Evolutionary conservation across 1,139 yeast genomes (phyloP), one percentile per base, ranked within the genome.

Genomic region (Yamadazyma membranifaciens): DNA sequence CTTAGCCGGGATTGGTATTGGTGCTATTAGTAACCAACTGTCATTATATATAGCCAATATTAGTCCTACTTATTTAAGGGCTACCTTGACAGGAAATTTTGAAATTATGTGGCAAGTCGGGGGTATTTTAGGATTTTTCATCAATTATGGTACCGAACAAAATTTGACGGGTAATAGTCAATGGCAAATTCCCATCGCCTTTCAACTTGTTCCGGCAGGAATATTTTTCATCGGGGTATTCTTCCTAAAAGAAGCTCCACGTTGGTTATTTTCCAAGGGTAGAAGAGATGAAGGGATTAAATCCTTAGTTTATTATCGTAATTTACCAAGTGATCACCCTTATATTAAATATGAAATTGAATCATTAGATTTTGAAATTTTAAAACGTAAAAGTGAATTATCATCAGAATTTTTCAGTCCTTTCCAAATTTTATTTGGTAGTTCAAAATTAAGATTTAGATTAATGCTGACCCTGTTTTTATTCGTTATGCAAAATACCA

Each of bases 31-130:
- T 1, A 61, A 63, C 33, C 50, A 62, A 40, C 63, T 67, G 1
- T 65, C 68, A 4, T 62, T 64, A 39, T 64, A 62, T 38, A 59
- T 64, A 2, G 52, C 63, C 1, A 68, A 64, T 40, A 59, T 61
- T 20, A 52, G 64, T 11, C 69, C 68, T 7, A 53, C 66, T 5
- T 43, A 54, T 6, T 56, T 63, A 14, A 51, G 69, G 45, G 69
- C 69, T 7, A 54, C 63, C 44, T 59, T 78, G 32, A 75, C 77
- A 17, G 78, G 77, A 5, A 54, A 68, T 46, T 73, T 73, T 60
- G 81, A 76, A 51, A 63, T 75, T 40, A 64, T 75, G 17, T 73
- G 80, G 65, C 74, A 73, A 44, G 62, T 73, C 39, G 81, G 81
- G 43, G 77, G 71, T 24, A 56, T 73, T 41, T 64, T 68, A 42